These are phyloP conservation scores for Beta lomatogona DNA, from an alignment of 179 eudicot genomes.

Conservation along the genomic window DNA sequence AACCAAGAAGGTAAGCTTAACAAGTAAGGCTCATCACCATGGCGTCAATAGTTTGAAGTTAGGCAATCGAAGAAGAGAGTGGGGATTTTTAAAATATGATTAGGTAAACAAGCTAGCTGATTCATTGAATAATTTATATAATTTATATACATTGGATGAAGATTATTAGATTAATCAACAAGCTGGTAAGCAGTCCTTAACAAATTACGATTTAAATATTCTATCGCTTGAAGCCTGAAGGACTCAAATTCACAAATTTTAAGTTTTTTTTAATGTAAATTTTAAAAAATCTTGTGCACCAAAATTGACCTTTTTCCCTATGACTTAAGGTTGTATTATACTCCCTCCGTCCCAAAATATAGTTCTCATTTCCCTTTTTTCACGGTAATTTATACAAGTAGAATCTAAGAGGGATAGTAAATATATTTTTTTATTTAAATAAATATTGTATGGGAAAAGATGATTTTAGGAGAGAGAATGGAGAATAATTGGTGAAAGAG, in stretches of 20 bases:
- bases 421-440: no score
- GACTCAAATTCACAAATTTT: background rate
- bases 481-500: no score
- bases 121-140: background rate
- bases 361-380: no score
- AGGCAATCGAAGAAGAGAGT: slow-evolving; percentile 19
- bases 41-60: slow-evolving; percentile 19
- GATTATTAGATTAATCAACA: background rate
- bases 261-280: background rate
- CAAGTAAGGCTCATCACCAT: slow-evolving; percentile 17
- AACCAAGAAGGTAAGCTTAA: background rate
- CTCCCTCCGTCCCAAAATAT: no score
- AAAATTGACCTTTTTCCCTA: background rate
- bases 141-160: background rate
- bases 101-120: slow-evolving; percentile 8
- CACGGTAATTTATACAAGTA: no score
- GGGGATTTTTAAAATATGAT: background rate
- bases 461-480: no score
- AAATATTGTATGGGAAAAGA: no score
- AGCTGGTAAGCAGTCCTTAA: slow-evolving; percentile 17
- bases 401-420: no score
- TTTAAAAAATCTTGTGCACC: background rate
- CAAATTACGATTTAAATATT: background rate
- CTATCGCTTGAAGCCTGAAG: background rate
- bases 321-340: background rate